Percentiles rank a stretch among this genome's conserved stretches.
phyloP scores from a whole-genome alignment of 768 basidiomycete species.

The Suillus sp. region DNA sequence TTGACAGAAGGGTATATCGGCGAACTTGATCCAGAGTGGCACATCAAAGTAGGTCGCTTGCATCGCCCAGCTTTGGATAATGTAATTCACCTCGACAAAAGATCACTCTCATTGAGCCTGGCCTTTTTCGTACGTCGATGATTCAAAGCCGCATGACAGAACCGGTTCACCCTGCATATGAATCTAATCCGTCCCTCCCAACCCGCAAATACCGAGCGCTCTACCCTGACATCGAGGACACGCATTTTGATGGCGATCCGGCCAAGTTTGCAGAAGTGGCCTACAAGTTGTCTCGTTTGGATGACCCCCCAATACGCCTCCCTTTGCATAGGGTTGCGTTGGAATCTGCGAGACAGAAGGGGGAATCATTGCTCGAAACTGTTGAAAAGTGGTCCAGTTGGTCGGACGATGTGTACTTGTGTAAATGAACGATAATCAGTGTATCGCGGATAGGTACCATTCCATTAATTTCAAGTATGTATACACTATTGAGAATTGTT shows the following conservation, averaged over 20 bases:
- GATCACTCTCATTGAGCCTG: constrained; percentile 28
- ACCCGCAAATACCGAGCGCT: constrained; percentile 26
- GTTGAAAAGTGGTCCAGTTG: constrained; percentile 24
- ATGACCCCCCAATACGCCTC: constrained; percentile 21
- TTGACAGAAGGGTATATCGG: constrained; percentile 31
- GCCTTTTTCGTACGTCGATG: constrained; percentile 26
- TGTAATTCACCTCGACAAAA: constrained; percentile 11
- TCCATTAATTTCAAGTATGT: not conserved
- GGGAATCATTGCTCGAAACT: constrained; percentile 22
- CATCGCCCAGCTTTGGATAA: not conserved
- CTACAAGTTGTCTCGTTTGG: constrained; percentile 19
- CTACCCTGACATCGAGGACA: constrained; percentile 20
- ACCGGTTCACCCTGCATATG: constrained; percentile 22
- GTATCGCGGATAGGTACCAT: not conserved
- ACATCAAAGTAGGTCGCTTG: constrained; percentile 34
- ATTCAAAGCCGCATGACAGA: constrained; percentile 17
- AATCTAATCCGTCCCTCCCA: constrained; percentile 27
- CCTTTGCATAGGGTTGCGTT: constrained; percentile 29
- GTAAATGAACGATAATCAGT: constrained; percentile 10
- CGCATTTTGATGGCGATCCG: constrained; percentile 27
- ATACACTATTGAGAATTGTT: not conserved
- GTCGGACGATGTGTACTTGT: constrained; percentile 27
- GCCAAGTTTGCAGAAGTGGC: constrained; percentile 25
- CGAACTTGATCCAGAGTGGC: constrained; percentile 39
- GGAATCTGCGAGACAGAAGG: constrained; percentile 24